A percentile compares a stretch with the other conserved stretches of the same genome.
These are phyloP conservation scores for Cladophialophora carrionii DNA, from an alignment of 2,329 filamentous ascomycete genomes.

Conservation along the genomic window DNA sequence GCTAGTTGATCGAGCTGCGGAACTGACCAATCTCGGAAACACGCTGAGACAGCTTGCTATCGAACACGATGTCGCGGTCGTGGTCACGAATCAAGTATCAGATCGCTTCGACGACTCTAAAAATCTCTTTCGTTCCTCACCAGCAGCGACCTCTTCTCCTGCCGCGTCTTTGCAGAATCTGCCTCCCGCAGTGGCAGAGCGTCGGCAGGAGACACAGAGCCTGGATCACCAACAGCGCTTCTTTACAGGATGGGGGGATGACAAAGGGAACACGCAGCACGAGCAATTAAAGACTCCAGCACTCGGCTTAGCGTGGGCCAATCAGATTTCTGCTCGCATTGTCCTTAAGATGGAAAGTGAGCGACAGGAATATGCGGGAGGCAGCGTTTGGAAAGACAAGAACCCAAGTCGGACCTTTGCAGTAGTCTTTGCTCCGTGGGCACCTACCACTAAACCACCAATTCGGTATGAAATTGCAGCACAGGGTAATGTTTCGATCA, in stretches of 20 bases:
- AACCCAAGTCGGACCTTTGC: slow-evolving; percentile 74
- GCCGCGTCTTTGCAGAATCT: slow-evolving; percentile 9
- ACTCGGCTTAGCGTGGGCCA: slow-evolving; percentile 86
- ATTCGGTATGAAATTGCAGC: slow-evolving; percentile 33
- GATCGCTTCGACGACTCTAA: slow-evolving; percentile 69
- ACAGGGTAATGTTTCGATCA: slow-evolving; percentile 31
- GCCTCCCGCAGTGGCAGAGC: slow-evolving; percentile 11
- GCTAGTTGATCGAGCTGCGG: slow-evolving; percentile 74
- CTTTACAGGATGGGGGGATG: slow-evolving; percentile 94
- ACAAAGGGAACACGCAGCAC: slow-evolving; percentile 40
- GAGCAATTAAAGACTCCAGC: slow-evolving; percentile 74
- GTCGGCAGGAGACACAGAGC: slow-evolving; percentile 61
- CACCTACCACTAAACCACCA: slow-evolving; percentile 38
- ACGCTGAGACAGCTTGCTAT: slow-evolving; percentile 76
- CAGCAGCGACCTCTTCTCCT: slow-evolving; percentile 30
- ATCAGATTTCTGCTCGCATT: slow-evolving; percentile 81
- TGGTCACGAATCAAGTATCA: slow-evolving; percentile 93
- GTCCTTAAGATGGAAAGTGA: slow-evolving; percentile 72
- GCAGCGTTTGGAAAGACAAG: slow-evolving; percentile 35
- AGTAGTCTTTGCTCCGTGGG: slow-evolving; percentile 86
- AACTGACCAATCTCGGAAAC: slow-evolving; percentile 74
- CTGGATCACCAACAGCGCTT: slow-evolving; percentile 90
- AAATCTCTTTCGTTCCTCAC: slow-evolving; percentile 20
- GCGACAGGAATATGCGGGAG: slow-evolving; percentile 42
- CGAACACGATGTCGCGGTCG: slow-evolving; percentile 75